Conservation (phyloP, 257 asterid species). For the Salvia hispanica region DNA sequence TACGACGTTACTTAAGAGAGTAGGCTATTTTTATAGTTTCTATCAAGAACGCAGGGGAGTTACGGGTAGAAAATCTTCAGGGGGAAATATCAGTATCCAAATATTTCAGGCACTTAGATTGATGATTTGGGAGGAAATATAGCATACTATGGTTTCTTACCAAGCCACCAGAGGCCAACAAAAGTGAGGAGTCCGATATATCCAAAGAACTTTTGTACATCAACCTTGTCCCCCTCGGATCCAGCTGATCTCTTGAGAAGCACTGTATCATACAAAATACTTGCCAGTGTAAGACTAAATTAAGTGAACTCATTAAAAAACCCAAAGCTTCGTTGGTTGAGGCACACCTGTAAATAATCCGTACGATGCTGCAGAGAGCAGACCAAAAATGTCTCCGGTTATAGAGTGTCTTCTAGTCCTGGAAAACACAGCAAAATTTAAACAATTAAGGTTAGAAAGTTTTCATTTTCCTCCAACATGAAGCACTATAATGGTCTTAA, state of each 20-base stretch:
- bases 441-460: constrained; percentile 8
- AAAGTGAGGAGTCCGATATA: constrained; percentile 69
- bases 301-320: neutral
- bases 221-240: constrained; percentile 65
- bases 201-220: constrained; percentile 71
- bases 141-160: constrained; percentile 46
- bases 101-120: neutral
- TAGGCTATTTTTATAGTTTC: neutral
- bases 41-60: neutral
- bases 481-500: neutral
- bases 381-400: constrained; percentile 67
- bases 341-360: constrained; percentile 73
- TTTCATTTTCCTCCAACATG: neutral
- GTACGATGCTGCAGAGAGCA: constrained; percentile 68
- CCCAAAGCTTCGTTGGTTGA: constrained; percentile 6
- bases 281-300: constrained; percentile 5
- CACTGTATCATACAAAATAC: constrained; percentile 42
- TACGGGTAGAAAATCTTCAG: neutral
- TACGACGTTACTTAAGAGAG: neutral
- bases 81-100: neutral
- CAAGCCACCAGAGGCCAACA: constrained; percentile 82
- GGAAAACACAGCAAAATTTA: constrained; percentile 13
- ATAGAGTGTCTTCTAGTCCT: constrained; percentile 57
- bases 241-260: constrained; percentile 78
- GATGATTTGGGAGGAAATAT: neutral